Evolutionary conservation across 129 eudicot species (phyloP), one percentile per base, ranked within the genome.

Genomic region (Chrysanthemum lavandulifolium): DNA sequence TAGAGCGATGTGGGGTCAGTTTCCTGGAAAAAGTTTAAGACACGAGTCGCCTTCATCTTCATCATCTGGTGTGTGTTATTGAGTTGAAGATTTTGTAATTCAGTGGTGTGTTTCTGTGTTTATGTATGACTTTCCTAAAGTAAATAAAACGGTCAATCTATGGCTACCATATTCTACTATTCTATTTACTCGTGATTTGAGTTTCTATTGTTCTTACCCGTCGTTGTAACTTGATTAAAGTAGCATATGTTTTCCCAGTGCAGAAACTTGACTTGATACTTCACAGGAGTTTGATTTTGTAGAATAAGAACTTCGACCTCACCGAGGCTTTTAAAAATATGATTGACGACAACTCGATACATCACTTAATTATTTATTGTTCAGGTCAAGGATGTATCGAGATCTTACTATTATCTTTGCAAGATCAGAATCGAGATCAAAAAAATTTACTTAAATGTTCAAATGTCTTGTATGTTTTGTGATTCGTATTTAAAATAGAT

Each of bases 11-110:
- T 40, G 68, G 69, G 74, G 69, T 18, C 72, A 69, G 9, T 73
- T 64, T 54, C 31, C 75, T 2, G 23, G 64, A 45, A 74, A 71
- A 65, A 58, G 56, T 59, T 73, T 9, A 45, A 57, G 64, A 15
- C 29, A 40, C 25, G 33, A 13, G 10, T 72, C 76, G 5, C 61
- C 78, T 45, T 25, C 67, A 29, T 65, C 85, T 53, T 60, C 82
- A 18, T 64, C 78, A 48, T 33, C 76, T 36, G 73, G 72, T 68
- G 72, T 78, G 13, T 86, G 88, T 68, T 78, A 13, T 66, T 86
- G 77, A 81, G 77, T 53, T 21, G 2, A 52, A 55, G 10, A 2
- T 2, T 25, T 52, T 69, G 16, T 6, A 6, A 64, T 11, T 36
- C 2, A n/a, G 48, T 60, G 50, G 48, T 50, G 19, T 13, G 23